Evolutionary conservation across 768 basidiomycete species (phyloP).

Genomic region (Mycena latifolia): DNA sequence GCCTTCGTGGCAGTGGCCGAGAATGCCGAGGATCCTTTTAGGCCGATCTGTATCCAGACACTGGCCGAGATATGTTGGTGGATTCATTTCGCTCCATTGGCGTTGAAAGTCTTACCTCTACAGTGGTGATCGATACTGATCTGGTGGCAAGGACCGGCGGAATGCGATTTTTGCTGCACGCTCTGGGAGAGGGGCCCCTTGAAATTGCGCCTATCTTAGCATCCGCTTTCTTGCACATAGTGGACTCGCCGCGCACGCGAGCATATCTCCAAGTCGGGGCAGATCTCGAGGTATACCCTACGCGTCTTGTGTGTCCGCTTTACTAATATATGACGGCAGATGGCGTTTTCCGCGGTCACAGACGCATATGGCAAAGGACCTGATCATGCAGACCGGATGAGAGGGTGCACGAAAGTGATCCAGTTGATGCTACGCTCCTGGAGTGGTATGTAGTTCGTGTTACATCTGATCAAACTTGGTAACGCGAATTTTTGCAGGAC

Average conservation of each 20-base stretch:
- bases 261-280: conserved; percentile 82
- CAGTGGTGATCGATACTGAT: conserved; percentile 91
- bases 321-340: conserved; percentile 54
- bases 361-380: conserved; percentile 91
- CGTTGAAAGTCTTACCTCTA: neutral
- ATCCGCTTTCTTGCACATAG: conserved; percentile 82
- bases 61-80: conserved; percentile 89
- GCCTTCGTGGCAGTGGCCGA: conserved; percentile 95
- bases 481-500: conserved; percentile 56
- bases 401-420: conserved; percentile 81
- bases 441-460: conserved; percentile 75
- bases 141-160: conserved; percentile 86
- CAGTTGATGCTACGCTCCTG: conserved; percentile 90
- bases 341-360: conserved; percentile 90
- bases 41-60: conserved; percentile 85
- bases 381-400: conserved; percentile 84
- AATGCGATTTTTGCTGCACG: conserved; percentile 86
- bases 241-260: conserved; percentile 88
- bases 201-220: conserved; percentile 86
- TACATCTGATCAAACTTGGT: neutral
- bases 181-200: conserved; percentile 89
- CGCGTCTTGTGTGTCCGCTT: neutral
- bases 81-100: neutral
- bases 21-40: conserved; percentile 90
- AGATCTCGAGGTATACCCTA: conserved; percentile 82